Evolutionary conservation across 169 alveolate species (phyloP), one percentile per base, ranked within the genome.

Genomic region (Babesia bigemina): DNA sequence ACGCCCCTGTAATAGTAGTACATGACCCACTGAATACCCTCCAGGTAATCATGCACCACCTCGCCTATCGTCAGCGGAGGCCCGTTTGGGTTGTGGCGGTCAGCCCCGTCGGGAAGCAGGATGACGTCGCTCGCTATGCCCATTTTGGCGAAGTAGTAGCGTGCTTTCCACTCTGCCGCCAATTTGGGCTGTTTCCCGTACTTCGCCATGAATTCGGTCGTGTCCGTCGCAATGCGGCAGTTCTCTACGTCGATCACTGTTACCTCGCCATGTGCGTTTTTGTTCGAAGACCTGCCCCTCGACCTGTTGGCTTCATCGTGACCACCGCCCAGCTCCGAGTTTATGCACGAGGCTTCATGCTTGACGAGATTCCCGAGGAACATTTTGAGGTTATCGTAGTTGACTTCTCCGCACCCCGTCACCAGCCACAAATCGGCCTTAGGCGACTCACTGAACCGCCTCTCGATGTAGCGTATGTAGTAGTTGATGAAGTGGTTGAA

Each of bases 21-120:
- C 82, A 94, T 89, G 14, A 94, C 97, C 99, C 99, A 97, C 79
- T 95, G 96, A n/a, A 97, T 79, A 28, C 99, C 99, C 88, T 95
- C 98, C 9, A 96, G 79, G 75, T 95, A 97, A 44, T 93, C 86
- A 26, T 91, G 78, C 69, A 93, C 97, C 57, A 96, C 93, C 24
- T 91, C 86, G 58, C 83, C 90, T 36, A 91, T 72, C 50, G 93
- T 79, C 62, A 85, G 79, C 8, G 87, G 77, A 55, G 91, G 91
- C 19, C 92, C 93, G 36, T 86, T 52, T 8, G 94, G 88, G 19
- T 45, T 45, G 19, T 11, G 50, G 39, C 6, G 2, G 39, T 33
- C 39, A 4, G 39, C 2, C 39, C 39, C 39, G 39, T 33, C 6
- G 39, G 39, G 39, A 6, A 33, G 39, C 50, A 45, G 50, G 63